phyloP scores from a whole-genome alignment of 805 yeast genomes.

The Saturnispora diversa region DNA sequence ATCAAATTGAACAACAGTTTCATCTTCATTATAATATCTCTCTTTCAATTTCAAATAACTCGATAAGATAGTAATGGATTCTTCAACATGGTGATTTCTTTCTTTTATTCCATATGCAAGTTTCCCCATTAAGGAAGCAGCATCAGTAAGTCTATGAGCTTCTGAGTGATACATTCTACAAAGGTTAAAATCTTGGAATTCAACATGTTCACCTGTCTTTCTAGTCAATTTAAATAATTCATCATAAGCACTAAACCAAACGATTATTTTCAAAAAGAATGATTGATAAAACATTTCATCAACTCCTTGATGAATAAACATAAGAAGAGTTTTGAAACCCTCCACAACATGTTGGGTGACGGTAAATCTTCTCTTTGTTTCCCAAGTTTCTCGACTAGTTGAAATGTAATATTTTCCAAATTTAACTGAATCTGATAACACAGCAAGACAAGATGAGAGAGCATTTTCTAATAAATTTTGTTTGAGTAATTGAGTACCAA shows the following conservation, averaged over 20 bases:
- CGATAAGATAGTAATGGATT: constrained; percentile 32
- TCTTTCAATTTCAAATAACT: constrained; percentile 24
- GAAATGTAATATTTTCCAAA: constrained; percentile 13
- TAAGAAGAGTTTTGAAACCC: constrained; percentile 20
- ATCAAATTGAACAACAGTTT: constrained; percentile 12
- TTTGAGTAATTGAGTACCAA: constrained; percentile 34
- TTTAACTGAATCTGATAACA: constrained; percentile 3
- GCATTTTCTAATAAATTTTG: constrained; percentile 35
- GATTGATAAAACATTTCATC: constrained; percentile 17
- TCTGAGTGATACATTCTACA: constrained; percentile 43
- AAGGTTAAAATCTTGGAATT: constrained; percentile 40
- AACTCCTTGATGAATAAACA: constrained; percentile 23
- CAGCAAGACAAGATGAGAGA: constrained; percentile 28
- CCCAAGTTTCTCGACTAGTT: constrained; percentile 13
- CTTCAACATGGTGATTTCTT: constrained; percentile 19
- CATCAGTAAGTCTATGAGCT: constrained; percentile 19
- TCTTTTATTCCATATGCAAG: constrained; percentile 19
- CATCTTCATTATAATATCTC: neutral
- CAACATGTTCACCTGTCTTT: constrained; percentile 63
- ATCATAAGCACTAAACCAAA: constrained; percentile 48
- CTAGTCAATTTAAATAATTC: constrained; percentile 49
- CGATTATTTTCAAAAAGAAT: constrained; percentile 33
- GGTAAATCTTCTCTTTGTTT: constrained; percentile 8
- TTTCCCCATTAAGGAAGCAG: constrained; percentile 23
- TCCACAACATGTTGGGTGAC: constrained; percentile 10